Base-by-base conservation (phyloP, 1,139 yeast species). In the Saccharomyces hybrid region DNA sequence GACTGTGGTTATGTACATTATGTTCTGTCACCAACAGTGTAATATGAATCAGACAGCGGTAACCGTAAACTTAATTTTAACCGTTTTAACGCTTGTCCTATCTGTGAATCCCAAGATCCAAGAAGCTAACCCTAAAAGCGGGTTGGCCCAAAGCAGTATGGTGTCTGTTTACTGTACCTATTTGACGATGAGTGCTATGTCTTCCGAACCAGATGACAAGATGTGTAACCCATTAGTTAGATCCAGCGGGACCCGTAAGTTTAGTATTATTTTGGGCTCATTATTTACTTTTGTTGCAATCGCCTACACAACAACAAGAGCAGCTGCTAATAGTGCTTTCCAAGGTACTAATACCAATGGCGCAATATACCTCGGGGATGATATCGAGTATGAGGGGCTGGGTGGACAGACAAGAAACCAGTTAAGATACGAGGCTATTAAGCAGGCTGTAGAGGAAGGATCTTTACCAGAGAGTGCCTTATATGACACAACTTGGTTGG, bases 261-360 rank as follows among this genome's bases (percentile, higher is more conserved):
- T 89, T 21, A 86, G 96, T 60, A 84, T 91, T 54, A 82, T 93
- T 0, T 70, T 95, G 53, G 99, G 99, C 24, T 97, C 98, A 0
- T 74, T 90, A 47, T 90, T 95, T 74, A 95, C 99, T 0, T 89
- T 95, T 67, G 77, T 89, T 53, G 97, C 99, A 0, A 88, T 95
- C 60, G 98, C 98, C 0, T 95, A 95, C 69, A 93, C 99, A 1
- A 93, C 99, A 0, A 90, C 97, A 1, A 81, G 98, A 61, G 99
- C 99, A 0, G 98, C 99, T 4, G 89, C 91, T 0, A 74, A 83
- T 60, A 80, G 88, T 7, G 88, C 89, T 0, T 84, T 86, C 62
- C 73, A 71, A 49, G 66, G 65, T 16, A 62, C 63, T 1, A 52
- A 44, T 24, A 51, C 51, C 31, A 62, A 62, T 42, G 72, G 73